Conservation (phyloP, 371 early-diverging fungal species). For the Lichtheimia ornata region DNA sequence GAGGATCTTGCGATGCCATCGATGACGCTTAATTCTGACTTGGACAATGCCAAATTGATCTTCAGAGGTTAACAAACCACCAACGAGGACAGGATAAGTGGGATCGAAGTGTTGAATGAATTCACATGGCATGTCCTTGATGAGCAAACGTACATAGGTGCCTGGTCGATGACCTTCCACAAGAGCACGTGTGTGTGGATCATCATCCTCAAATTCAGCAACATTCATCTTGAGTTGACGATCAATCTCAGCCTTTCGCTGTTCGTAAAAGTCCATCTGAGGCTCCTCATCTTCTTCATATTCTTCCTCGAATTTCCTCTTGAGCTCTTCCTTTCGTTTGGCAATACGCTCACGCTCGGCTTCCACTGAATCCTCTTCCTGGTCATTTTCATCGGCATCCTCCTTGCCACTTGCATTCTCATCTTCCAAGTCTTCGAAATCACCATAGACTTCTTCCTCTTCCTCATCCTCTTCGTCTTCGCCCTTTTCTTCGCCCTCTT, state of each 20-base stretch:
- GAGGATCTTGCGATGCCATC: conserved; percentile 95
- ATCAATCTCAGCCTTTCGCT: conserved; percentile 84
- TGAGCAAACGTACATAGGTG: conserved; percentile 88
- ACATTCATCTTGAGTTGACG: conserved; percentile 80
- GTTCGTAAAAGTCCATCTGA: conserved; percentile 82
- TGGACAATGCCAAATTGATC: conserved; percentile 92
- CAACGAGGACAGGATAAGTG: conserved; percentile 84
- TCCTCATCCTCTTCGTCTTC: conserved; percentile 41
- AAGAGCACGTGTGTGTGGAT: conserved; percentile 70
- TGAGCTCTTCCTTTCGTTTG: conserved; percentile 86
- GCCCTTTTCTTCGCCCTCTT: conserved; percentile 33
- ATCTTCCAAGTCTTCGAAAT: conserved; percentile 93
- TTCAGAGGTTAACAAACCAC: conserved; percentile 88
- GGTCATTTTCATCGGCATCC: conserved; percentile 27
- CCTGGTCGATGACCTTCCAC: conserved; percentile 92
- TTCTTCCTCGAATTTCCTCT: conserved; percentile 89
- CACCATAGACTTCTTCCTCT: conserved; percentile 75
- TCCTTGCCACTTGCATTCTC: conserved; percentile 48
- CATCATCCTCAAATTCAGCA: conserved; percentile 85
- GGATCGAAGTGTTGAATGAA: conserved; percentile 92
- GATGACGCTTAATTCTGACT: conserved; percentile 96
- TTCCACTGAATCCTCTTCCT: conserved; percentile 37
- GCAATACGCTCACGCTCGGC: conserved; percentile 68
- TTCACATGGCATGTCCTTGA: conserved; percentile 91
- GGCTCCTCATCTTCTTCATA: conserved; percentile 77